These are phyloP conservation scores for Obelidium mucronatum DNA, from an alignment of 192 early-diverging fungal species.

Conservation along the genomic window DNA sequence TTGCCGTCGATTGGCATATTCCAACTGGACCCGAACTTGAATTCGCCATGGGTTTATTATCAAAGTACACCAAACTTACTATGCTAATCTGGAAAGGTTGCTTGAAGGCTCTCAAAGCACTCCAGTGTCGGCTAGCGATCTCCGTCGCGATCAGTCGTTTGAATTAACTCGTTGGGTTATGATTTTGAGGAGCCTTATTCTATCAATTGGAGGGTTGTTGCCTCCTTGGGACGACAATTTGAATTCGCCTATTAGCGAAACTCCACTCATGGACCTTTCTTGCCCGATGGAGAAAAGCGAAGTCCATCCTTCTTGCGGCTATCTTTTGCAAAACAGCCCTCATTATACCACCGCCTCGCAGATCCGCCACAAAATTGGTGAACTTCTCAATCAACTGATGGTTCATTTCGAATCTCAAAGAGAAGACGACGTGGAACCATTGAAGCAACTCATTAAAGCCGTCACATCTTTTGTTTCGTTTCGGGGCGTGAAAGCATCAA, in stretches of 20 bases:
- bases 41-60: conserved; percentile 72
- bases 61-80: conserved; percentile 36
- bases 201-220: conserved; percentile 28
- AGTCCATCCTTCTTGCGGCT: neutral
- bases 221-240: conserved; percentile 34
- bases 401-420: conserved; percentile 56
- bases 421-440: conserved; percentile 80
- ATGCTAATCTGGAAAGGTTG: conserved; percentile 13
- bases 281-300: neutral
- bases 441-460: conserved; percentile 71
- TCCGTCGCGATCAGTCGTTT: conserved; percentile 22
- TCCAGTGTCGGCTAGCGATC: neutral
- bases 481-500: conserved; percentile 12
- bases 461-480: conserved; percentile 10
- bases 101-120: conserved; percentile 12
- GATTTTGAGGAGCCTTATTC: conserved; percentile 20
- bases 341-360: neutral
- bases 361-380: conserved; percentile 50
- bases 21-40: conserved; percentile 72
- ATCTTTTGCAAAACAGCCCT: neutral
- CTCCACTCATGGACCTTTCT: neutral
- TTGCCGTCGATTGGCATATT: conserved; percentile 79
- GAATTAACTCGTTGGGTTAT: conserved; percentile 42
- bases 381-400: conserved; percentile 62
- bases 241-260: neutral